Base-by-base conservation (phyloP, 2,329 filamentous ascomycete genomes). In the Neonectria faginata region DNA sequence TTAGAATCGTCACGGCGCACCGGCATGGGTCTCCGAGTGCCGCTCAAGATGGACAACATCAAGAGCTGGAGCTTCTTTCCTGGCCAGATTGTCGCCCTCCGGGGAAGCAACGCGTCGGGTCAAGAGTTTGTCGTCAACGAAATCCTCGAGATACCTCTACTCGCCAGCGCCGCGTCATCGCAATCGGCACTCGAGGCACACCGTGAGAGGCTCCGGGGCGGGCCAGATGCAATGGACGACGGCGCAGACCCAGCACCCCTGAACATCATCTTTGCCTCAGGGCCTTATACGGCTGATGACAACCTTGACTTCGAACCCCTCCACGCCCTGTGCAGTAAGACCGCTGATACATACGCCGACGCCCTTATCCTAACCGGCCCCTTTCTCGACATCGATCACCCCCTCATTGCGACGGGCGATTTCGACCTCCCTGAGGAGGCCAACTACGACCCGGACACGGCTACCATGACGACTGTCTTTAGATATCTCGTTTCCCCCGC, bases 351-450 rank as follows among this genome's bases (percentile, higher is more conserved):
- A 22, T 90, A 88, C 68, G 92, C 91, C 11, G 96, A 99, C 76
- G 88, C 88, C 3, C 81, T 99, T 29, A 86, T 98, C 47, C 84
- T 99, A 9, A 83, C 88, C 4, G 96, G 96, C 0, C 96, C 96
- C 0, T 97, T 99, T 77, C 85, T 99, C 69, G 96, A 98, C 76
- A 85, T 91, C 39, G 94, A 97, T 72, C 96, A 99, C 76, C 95
- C 96, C 0, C 84, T 97, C 27, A 87, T 99, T 58, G 92, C 93
- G 25, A 86, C 88, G 16, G 91, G 93, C 68, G 91, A 95, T 79
- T 91, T 95, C 75, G 88, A 95, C 74, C 84, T 94, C 63, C 90
- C 91, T 42, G 86, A 90, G 25, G 87, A 90, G 55, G 86, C 87
- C 62, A 82, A 83, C 75, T 77, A 91, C 73, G 87, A 97, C 62